These are phyloP conservation scores for Bryoerythrophyllum caledonicum DNA, from an alignment of 225 moss, liverwort and hornwort genomes.

Conservation along the genomic window DNA sequence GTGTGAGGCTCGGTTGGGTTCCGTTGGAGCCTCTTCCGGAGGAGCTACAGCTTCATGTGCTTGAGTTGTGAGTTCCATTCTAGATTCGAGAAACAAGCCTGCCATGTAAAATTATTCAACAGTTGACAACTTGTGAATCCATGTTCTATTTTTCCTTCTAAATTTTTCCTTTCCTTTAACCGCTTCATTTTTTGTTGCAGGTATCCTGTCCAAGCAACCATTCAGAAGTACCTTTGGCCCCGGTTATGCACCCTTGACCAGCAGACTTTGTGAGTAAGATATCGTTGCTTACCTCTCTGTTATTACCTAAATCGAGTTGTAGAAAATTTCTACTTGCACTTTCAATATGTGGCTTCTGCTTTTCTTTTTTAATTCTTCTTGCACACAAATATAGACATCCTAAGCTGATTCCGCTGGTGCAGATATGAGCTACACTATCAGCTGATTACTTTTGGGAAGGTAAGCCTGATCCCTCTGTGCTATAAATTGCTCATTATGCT, in stretches of 20 bases:
- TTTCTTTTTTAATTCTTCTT: neutral
- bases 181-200: constrained; percentile 27
- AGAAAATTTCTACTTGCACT: neutral
- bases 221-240: constrained; percentile 92
- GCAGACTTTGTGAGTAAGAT: constrained; percentile 68
- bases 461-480: constrained; percentile 3
- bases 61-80: constrained; percentile 66
- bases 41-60: constrained; percentile 70
- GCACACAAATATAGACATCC: neutral
- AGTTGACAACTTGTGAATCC: too few relatives aligned
- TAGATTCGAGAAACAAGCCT: neutral
- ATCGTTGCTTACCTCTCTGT: constrained; percentile 25
- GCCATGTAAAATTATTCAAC: neutral
- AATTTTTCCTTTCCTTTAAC: neutral
- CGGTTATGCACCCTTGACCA: constrained; percentile 87
- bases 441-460: constrained; percentile 97
- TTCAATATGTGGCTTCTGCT: neutral
- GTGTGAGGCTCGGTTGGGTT: constrained; percentile 95
- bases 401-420: constrained; percentile 18
- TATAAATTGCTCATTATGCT: neutral
- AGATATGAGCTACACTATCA: constrained; percentile 98
- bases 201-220: constrained; percentile 88
- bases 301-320: neutral
- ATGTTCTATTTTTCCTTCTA: neutral
- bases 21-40: constrained; percentile 81